phyloP scores from a whole-genome alignment of 2,329 filamentous ascomycete genomes.

The Chlorencoelia australis region DNA sequence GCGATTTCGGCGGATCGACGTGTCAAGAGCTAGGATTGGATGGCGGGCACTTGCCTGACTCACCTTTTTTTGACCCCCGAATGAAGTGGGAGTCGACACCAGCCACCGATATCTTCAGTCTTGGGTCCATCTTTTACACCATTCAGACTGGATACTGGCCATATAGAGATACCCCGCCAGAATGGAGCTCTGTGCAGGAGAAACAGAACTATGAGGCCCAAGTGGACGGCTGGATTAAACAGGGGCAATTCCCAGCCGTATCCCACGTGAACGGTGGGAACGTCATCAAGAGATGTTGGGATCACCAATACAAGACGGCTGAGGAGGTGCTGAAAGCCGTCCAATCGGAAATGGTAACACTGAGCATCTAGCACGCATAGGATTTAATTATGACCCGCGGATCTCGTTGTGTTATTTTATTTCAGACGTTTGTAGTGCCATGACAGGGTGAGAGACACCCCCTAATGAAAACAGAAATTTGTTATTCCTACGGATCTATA shows the following conservation, averaged over 20 bases:
- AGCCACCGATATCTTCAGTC: conserved; percentile 8
- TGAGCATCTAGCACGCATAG: neutral
- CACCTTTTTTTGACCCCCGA: conserved; percentile 8
- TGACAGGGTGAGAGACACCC: too few relatives aligned
- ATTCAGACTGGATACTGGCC: conserved; percentile 7
- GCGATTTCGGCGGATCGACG: conserved; percentile 9
- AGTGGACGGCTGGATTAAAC: conserved; percentile 3
- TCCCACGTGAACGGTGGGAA: neutral
- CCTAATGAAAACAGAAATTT: too few relatives aligned
- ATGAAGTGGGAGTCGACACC: conserved; percentile 4
- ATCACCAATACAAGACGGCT: conserved; percentile 6
- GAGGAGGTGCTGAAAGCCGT: conserved; percentile 6
- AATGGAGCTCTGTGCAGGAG: conserved; percentile 1
- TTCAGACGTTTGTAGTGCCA: too few relatives aligned
- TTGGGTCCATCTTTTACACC: conserved; percentile 6
- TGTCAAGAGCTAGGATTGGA: conserved; percentile 8
- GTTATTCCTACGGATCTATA: too few relatives aligned
- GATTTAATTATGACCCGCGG: too few relatives aligned
- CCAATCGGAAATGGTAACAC: conserved; percentile 5
- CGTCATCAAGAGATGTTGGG: conserved; percentile 8
- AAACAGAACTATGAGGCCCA: conserved; percentile 4
- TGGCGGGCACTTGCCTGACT: conserved; percentile 7
- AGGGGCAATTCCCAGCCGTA: conserved; percentile 5
- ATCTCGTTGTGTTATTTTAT: too few relatives aligned
- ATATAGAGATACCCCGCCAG: conserved; percentile 1